phyloP scores from a whole-genome alignment of 257 asterid species.

The Jaltomata sinuosa region DNA sequence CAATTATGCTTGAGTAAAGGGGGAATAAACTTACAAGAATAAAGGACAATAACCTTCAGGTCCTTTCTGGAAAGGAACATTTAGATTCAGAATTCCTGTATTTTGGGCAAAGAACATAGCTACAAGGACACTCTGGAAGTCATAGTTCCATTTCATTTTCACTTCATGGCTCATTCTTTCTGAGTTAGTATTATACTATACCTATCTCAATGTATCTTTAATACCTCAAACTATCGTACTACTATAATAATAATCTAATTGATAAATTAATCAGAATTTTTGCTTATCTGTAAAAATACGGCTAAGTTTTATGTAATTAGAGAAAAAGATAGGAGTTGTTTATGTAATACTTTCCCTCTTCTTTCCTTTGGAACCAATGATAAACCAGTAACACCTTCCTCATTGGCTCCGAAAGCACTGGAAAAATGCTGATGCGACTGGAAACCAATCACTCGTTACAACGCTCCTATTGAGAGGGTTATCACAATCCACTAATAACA shows the following conservation, averaged over 20 bases:
- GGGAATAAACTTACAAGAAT: not conserved
- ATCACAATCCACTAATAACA: not conserved
- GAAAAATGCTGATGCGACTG: not conserved
- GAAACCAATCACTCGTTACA: not conserved
- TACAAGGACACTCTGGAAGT: no score
- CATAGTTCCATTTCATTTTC: no score
- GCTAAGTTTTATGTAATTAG: not conserved
- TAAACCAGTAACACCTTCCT: no score
- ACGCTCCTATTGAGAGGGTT: not conserved
- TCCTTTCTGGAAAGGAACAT: not conserved
- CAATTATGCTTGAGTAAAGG: not conserved
- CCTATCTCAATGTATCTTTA: no score
- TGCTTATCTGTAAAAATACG: no score
- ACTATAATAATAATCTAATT: no score
- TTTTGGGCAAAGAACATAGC: not conserved
- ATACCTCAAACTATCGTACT: no score
- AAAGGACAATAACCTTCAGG: not conserved
- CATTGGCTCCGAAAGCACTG: no score
- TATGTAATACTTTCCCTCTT: not conserved
- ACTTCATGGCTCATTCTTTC: no score
- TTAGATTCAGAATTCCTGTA: not conserved
- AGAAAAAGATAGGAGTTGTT: not conserved
- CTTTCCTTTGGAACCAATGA: no score
- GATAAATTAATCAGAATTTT: no score
- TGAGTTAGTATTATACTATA: no score